A percentile compares a stretch with the other conserved stretches of the same genome.
phyloP scores from a whole-genome alignment of 331 rosid genomes.

The Arachis monticola region DNA sequence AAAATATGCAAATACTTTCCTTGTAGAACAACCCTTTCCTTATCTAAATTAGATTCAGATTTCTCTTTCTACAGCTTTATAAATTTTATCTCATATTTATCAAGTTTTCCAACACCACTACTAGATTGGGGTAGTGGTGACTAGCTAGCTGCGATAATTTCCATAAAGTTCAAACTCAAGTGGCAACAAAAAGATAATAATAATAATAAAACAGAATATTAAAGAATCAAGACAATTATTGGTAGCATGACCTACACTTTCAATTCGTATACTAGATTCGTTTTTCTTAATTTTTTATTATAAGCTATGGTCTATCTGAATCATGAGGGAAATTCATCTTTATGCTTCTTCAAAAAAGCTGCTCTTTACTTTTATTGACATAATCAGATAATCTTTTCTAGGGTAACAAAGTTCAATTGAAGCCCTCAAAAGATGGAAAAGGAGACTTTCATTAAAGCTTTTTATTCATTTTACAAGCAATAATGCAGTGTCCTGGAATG shows the following conservation, averaged over 20 bases:
- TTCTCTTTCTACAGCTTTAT: too few relatives aligned
- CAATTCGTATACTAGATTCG: background rate
- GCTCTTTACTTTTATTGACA: background rate
- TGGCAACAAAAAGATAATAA: background rate
- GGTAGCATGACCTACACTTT: background rate
- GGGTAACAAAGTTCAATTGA: slow-evolving; percentile 5
- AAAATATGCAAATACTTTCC: too few relatives aligned
- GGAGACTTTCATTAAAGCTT: background rate
- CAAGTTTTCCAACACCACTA: background rate
- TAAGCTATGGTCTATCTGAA: background rate
- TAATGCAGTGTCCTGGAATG: background rate
- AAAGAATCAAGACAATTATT: background rate
- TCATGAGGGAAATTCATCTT: background rate
- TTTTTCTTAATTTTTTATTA: background rate
- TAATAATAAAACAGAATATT: background rate
- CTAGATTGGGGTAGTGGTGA: background rate
- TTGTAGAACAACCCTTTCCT: too few relatives aligned
- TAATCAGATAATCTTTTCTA: background rate
- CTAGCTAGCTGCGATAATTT: background rate
- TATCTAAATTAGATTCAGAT: too few relatives aligned
- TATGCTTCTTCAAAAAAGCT: slow-evolving; percentile 12
- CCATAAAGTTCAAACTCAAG: background rate
- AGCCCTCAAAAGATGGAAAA: slow-evolving; percentile 7
- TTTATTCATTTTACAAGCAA: slow-evolving; percentile 2
- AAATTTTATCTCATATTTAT: too few relatives aligned